Evolutionary conservation across 306 rosid species (phyloP), one percentile per base, ranked within the genome.

Genomic region (Hylodesmum podocarpum): DNA sequence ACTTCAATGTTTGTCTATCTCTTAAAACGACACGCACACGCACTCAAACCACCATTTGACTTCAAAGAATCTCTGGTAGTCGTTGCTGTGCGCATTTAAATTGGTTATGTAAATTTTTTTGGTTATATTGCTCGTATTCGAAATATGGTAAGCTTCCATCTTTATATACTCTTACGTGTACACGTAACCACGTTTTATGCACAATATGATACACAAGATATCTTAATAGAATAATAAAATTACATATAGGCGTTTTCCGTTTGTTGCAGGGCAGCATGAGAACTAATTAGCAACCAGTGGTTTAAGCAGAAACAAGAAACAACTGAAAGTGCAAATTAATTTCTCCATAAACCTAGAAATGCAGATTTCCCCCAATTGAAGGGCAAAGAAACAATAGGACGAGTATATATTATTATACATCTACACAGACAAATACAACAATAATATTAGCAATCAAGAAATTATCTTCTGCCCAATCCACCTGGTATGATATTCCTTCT

Each of bases 401-500:
- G 22, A 50, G 67, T 72, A 34, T 3, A 39, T 39, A 39, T 50
- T 54, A 24, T 54, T 59, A 64, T n/a, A 71, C 72, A 58, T 62
- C 73, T 58, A 57, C 34, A 44, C 1, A 53, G 53, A 57, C 39
- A 73, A 77, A 78, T 54, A 68, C 72, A 75, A 78, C 75, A 70
- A 36, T 27, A 18, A 65, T 46, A 40, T 49, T 53, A 54, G 62
- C n/a, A 54, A 34, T 36, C 10, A 78, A 53, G 54, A 39, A 65
- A 74, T 70, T 73, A 93, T 87, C 88, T 87, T 85, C 81, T 76
- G 65, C 66, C 77, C 44, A 82, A 78, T 39, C 88, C 87, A 81
- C 89, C 88, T 4, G 88, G 87, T 8, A 70, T 59, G 66, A 73
- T 43, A 81, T 72, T 61, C 81, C 77, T 86, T 67, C 36, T 78